These are phyloP conservation scores for Platanthera guangdongensis DNA, from an alignment of 106 monocot genomes.

Conservation along the genomic window DNA sequence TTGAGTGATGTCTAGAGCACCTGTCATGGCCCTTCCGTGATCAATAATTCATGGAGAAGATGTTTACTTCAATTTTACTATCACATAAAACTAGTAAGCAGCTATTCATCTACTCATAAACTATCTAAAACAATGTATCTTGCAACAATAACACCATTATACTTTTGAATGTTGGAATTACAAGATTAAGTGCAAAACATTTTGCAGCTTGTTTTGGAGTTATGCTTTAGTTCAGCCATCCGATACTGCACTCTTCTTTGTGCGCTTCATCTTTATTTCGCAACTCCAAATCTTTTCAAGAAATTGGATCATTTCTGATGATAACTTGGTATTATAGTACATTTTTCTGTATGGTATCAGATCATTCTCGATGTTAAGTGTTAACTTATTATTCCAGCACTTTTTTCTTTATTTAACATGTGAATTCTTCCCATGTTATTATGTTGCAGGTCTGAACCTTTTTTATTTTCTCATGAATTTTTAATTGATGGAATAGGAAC, in stretches of 20 bases:
- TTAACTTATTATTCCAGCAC: background rate
- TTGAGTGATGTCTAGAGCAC: no score
- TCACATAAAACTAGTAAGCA: background rate
- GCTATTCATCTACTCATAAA: background rate
- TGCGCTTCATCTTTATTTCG: background rate
- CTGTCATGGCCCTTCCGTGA: no score
- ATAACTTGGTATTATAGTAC: background rate
- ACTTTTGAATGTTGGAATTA: background rate
- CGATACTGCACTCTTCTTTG: background rate
- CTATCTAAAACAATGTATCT: background rate
- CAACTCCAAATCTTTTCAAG: background rate
- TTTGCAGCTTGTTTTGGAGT: background rate
- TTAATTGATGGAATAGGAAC: slow-evolving; percentile 40
- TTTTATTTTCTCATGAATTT: background rate
- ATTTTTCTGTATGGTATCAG: background rate
- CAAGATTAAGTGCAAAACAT: background rate
- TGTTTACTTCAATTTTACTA: no score
- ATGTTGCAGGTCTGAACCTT: slow-evolving; percentile 1
- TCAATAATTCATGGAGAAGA: no score
- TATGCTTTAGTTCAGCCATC: background rate
- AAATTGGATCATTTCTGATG: background rate
- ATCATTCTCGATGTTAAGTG: slow-evolving; percentile 2
- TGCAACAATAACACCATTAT: background rate
- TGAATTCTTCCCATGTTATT: background rate
- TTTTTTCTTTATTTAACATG: background rate